These are phyloP conservation scores for Bimuria novae-zelandiae DNA, from an alignment of 2,329 filamentous ascomycete genomes.

Conservation along the genomic window DNA sequence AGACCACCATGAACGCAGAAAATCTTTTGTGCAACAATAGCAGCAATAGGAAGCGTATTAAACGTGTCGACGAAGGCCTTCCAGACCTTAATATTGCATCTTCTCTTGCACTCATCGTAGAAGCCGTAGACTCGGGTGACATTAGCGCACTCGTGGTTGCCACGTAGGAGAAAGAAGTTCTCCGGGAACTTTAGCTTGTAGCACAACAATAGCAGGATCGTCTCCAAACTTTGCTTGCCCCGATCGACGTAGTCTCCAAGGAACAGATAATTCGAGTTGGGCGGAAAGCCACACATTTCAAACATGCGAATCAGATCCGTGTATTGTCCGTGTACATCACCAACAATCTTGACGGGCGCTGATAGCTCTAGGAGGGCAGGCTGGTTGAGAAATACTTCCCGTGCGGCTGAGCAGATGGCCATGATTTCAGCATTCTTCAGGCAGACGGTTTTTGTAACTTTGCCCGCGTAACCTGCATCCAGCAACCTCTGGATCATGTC, in stretches of 20 bases:
- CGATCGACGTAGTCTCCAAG: constrained; percentile 96
- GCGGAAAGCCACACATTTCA: constrained; percentile 97
- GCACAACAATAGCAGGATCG: constrained; percentile 87
- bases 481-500: constrained; percentile 95
- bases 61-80: constrained; percentile 98
- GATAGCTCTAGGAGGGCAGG: constrained; percentile 90
- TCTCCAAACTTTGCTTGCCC: constrained; percentile 94
- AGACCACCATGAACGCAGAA: constrained; percentile 96
- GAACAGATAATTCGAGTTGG: constrained; percentile 89
- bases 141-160: constrained; percentile 96
- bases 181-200: constrained; percentile 98
- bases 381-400: constrained; percentile 88
- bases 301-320: constrained; percentile 96
- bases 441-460: constrained; percentile 96
- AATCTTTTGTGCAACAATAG: constrained; percentile 97
- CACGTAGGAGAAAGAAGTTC: constrained; percentile 93
- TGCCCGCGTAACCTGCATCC: constrained; percentile 93
- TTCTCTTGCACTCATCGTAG: constrained; percentile 96
- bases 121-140: constrained; percentile 96
- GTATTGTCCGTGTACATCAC: constrained; percentile 95
- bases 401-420: constrained; percentile 85
- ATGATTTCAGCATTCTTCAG: constrained; percentile 97
- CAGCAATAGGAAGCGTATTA: constrained; percentile 91
- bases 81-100: constrained; percentile 97
- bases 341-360: constrained; percentile 96